Evolutionary conservation across 1,284 basidiomycete genomes (phyloP), one percentile per base, ranked within the genome.

Genomic region (Trametes sp.): DNA sequence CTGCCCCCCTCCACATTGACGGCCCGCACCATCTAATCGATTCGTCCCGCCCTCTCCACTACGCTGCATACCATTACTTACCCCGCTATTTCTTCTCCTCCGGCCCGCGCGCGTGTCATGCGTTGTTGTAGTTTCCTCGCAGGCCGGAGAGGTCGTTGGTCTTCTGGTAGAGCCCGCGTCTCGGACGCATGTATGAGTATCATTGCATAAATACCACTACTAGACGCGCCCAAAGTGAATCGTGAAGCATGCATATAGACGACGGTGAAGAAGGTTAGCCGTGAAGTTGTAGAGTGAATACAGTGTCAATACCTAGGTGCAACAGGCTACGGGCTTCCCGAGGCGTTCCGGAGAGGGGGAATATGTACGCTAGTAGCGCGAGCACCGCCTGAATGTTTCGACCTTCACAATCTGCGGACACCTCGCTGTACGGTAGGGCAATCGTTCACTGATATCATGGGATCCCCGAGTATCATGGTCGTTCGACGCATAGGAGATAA

Each of bases 181-280:
- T 23, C 35, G 56, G 41, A 33, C 57, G 50, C 52, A 60, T 60
- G 59, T 60, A 60, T 23, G 44, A 60, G 45, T 60, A 60, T 50
- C 46, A 54, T 26, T 42, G 52, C 52, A 42, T 60, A 42, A 54
- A 60, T 60, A 54, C 46, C 52, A 60, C 23, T 16, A 26, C 59
- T 60, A 54, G 57, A 59, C 33, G 44, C 19, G 31, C 44, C 31
- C n/a, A 23, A 23, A 21, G 5, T 45, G 10, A 13, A 23, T n/a
- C 42, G n/a, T 13, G 42, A 21, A 45, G 19, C 11, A 49, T 31
- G 26, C 19, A 31, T n/a, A 14, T 13, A 29, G 24, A 49, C 7
- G 29, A 51, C 11, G 16, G 29, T 19, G 28, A 29, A 31, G 28
- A 36, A 41, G 23, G 31, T 36, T 4, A 36, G 11, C 11, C 10